Evolutionary conservation across 2,329 filamentous ascomycete genomes (phyloP), one percentile per base, ranked within the genome.

Genomic region (Tolypocladium paradoxum): DNA sequence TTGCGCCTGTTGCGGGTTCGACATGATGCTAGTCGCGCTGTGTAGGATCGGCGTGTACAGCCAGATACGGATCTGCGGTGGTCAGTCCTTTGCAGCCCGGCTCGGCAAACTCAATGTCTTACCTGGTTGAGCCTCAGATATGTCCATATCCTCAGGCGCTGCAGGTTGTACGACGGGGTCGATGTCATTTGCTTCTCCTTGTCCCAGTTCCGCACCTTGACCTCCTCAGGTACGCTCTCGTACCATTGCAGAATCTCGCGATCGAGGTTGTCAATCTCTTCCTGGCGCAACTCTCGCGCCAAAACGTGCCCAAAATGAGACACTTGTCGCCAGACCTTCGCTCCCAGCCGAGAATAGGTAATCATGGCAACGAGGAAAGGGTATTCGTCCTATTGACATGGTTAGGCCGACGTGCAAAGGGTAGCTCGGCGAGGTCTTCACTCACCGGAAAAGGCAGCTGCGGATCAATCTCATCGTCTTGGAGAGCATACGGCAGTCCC

Each of bases 221-320:
- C 72, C 51, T 79, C 75, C 16, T 75, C 83, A 58, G 65, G 92
- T 68, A 95, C 81, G 16, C 79, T 77, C 18, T 87, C 84, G 62
- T 95, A 92, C 92, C 92, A 97, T 59, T 89, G 82, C 5, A 93
- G 73, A 48, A 96, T 85, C 62, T 95, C 87, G 55, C 84, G 85
- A 64, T 96, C 91, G 7, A 96, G 76, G 49, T 83, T 84, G 31
- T 87, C 85, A 54, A 96, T 88, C 57, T 92, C 86, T 55, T 88
- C 83, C 34, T 82, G 80, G 56, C 83, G 83, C 51, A 88, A 74
- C 38, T 87, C 83, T 36, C 79, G 76, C 0, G 81, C 75, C n/a
- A 81, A 73, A 43, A 76, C 68, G 0, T 76, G 75, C 27, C 87
- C 83, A 46, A 83, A 83, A 48, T 85, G 82, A 36, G 88, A 81